Percentiles rank a stretch among this genome's conserved stretches.
Conservation (phyloP, 305 asterid genomes). For the Rubia balearica region DNA sequence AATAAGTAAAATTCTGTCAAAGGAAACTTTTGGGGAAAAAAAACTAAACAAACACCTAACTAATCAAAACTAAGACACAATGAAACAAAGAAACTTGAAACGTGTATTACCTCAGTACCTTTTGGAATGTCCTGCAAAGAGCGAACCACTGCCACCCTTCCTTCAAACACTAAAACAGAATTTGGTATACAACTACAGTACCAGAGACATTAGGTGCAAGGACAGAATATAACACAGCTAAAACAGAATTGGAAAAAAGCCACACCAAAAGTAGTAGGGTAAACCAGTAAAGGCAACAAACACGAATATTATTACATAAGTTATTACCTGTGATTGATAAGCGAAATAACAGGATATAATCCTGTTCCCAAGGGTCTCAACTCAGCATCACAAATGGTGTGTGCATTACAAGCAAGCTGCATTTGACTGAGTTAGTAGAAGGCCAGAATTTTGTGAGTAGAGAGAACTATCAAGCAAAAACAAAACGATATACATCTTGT, state of each 20-base stretch:
- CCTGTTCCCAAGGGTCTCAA: slow-evolving; percentile 93
- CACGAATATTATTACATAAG: slow-evolving; percentile 13
- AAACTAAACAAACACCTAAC: not conserved
- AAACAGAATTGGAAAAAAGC: slow-evolving; percentile 76
- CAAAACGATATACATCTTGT: not conserved
- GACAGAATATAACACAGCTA: slow-evolving; percentile 23
- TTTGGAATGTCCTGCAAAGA: slow-evolving; percentile 61
- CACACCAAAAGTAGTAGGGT: slow-evolving; percentile 33
- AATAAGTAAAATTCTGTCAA: too few species aligned
- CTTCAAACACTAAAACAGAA: slow-evolving; percentile 79
- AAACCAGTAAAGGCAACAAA: slow-evolving; percentile 12
- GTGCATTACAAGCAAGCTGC: slow-evolving; percentile 99
- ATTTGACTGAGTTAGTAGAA: slow-evolving; percentile 10
- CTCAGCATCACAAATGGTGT: slow-evolving; percentile 84
- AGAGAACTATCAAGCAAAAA: not conserved
- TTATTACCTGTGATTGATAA: slow-evolving; percentile 85
- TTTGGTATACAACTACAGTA: slow-evolving; percentile 77
- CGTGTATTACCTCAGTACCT: slow-evolving; percentile 77
- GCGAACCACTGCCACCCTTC: slow-evolving; percentile 70
- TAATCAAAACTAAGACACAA: not conserved
- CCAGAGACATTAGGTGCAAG: slow-evolving; percentile 29
- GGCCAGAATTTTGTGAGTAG: not conserved
- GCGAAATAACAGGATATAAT: slow-evolving; percentile 69
- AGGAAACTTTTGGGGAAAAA: not conserved
- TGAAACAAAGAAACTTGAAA: not conserved